Conservation (phyloP, 495 filamentous ascomycete species). For the Letharia columbiana region DNA sequence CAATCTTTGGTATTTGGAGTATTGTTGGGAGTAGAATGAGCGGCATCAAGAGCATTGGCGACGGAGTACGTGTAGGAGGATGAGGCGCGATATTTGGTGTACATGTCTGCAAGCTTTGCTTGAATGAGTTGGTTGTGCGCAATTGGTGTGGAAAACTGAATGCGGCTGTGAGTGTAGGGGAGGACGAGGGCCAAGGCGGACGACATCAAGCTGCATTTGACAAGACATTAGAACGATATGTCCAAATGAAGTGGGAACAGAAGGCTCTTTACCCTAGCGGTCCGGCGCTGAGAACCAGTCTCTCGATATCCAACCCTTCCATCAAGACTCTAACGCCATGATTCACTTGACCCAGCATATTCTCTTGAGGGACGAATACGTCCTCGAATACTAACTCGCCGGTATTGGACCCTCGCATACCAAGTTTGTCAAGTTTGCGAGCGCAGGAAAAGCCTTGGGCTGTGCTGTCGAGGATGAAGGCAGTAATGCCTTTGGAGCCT, state of each 20-base stretch:
- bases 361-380: constrained; percentile 78
- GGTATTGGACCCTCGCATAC: constrained; percentile 95
- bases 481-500: constrained; percentile 87
- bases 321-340: constrained; percentile 84
- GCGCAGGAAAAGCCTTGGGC: constrained; percentile 74
- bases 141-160: constrained; percentile 82
- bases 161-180: constrained; percentile 81
- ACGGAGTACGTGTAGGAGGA: constrained; percentile 71
- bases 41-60: constrained; percentile 66
- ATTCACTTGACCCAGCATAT: constrained; percentile 73
- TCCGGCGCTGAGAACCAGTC: constrained; percentile 85
- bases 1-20: constrained; percentile 79
- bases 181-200: constrained; percentile 77
- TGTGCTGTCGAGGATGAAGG: constrained; percentile 74
- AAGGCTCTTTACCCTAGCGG: constrained; percentile 54
- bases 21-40: constrained; percentile 48
- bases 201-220: constrained; percentile 69
- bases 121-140: constrained; percentile 92
- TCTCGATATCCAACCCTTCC: constrained; percentile 91
- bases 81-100: constrained; percentile 80
- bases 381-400: constrained; percentile 89
- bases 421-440: constrained; percentile 93
- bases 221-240: not conserved
- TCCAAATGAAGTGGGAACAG: not conserved
- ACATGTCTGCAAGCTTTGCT: constrained; percentile 93